Evolutionary conservation across 805 yeast species (phyloP), one percentile per base, ranked within the genome.

Genomic region (Nakazawaea populi): DNA sequence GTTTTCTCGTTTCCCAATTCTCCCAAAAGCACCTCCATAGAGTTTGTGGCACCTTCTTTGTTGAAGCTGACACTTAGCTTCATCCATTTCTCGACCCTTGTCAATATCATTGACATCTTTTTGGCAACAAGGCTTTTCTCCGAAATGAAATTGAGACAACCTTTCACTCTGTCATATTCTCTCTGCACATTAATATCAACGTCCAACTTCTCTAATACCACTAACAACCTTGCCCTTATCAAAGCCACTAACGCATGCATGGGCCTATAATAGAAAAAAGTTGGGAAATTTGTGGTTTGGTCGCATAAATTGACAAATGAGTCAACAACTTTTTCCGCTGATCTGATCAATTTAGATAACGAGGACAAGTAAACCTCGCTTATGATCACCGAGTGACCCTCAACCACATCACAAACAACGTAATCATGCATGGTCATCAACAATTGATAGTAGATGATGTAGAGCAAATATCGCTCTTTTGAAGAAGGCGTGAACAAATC

Each of bases 11-110:
- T 71, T 8, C 77, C 83, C 49, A 79, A 70, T 60, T 81, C 83
- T 55, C 80, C 77, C 51, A 75, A 61, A 43, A 81, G 64, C 38
- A 73, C 74, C 52, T 80, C 67, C 67, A 79, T 77, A 11, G 84
- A 82, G 53, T 75, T 74, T n/a, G 73, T 67, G 42, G 81, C 83
- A 14, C 84, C 83, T 32, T 70, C 73, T 53, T 77, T 67, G n/a
- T 62, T 60, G 55, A 71, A 67, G 35, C 60, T 61, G 48, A 60
- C 62, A 12, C 71, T 66, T 18, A 67, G 68, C 38, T 64, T 64
- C 72, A 69, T 68, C 73, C 73, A 69, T 54, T 64, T 67, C 14
- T 67, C 61, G n/a, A 69, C 62, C 41, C 71, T 58, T 7, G 67
- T 58, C 45, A 69, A 55, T 6, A 69, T 68, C 44, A 62, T 60